Base-by-base conservation (phyloP, 1,284 basidiomycete genomes). In the Cryptococcus sp. region DNA sequence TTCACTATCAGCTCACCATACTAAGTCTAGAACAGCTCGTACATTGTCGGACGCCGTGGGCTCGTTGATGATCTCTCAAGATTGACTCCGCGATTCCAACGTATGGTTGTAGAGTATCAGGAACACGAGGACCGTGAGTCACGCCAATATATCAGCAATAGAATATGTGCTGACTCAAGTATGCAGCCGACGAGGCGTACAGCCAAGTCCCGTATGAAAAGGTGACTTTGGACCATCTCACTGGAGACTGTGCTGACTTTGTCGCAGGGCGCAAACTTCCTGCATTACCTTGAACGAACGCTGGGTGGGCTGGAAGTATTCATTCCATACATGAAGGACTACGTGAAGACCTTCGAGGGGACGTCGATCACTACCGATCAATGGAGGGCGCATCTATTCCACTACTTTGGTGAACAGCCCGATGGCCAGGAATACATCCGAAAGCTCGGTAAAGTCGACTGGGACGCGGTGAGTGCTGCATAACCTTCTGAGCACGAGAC, bases 301-400 rank as follows among this genome's bases (percentile, higher is more conserved):
- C 82, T 98, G 1, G 95, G 94, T 23, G 95, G 95, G 0, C 80
- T 96, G 50, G 87, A 96, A 50, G 84, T 85, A 15, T 91, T 93
- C 80, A 73, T 91, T 19, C 89, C 89, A 0, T 94, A 93, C 75
- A 89, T 94, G 61, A 81, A 84, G 57, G 71, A 72, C 57, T 80
- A 80, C 62, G 75, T 78, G 54, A 66, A 69, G 62, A 76, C 77
- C 1, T 83, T 81, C 63, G 69, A 70, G 34, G 81, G 92, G 16
- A 85, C 87, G 72, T 89, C 90, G 61, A 91, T 98, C 73, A 89
- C 88, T 16, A 96, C 93, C 0, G 81, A 86, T 40, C 85, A 95
- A 67, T 98, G 93, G 93, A 88, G 89, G 69, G 80, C 82, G 5
- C 91, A 98, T 72, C 80, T 99, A 20, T 91, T 88, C 67, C 79